A percentile compares a stretch with the other conserved stretches of the same genome.
These are phyloP conservation scores for Batkoa obscura DNA, from an alignment of 371 early-diverging fungal genomes.

Conservation along the genomic window DNA sequence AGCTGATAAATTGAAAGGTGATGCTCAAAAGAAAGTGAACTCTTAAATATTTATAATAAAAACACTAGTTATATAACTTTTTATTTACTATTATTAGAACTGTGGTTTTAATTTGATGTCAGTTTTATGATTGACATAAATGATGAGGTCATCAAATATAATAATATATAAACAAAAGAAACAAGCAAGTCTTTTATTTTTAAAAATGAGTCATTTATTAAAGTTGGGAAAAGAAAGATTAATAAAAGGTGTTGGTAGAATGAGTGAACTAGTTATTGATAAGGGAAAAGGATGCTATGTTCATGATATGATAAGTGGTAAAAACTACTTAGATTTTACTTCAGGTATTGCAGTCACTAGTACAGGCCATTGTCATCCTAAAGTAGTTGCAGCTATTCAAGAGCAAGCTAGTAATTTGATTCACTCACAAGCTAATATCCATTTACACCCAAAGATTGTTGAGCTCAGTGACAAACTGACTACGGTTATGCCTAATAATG, in stretches of 20 bases:
- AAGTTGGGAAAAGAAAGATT: too few relatives aligned
- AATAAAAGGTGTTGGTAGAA: conserved; percentile 20
- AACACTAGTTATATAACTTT: too few relatives aligned
- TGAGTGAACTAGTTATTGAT: conserved; percentile 24
- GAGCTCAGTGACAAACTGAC: conserved; percentile 22
- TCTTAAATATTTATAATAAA: too few relatives aligned
- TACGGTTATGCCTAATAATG: conserved; percentile 23
- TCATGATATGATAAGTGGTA: conserved; percentile 20
- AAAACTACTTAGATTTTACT: conserved; percentile 29
- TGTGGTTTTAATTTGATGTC: too few relatives aligned
- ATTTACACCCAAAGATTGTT: conserved; percentile 29
- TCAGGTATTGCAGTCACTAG: conserved; percentile 33
- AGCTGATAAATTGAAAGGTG: conserved; percentile 17
- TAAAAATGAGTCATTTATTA: too few relatives aligned
- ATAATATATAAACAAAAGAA: too few relatives aligned
- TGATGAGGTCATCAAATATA: too few relatives aligned
- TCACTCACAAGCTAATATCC: conserved; percentile 28
- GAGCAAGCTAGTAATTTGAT: conserved; percentile 26
- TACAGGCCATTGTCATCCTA: conserved; percentile 24
- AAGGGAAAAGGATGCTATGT: conserved; percentile 25
- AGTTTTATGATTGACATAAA: too few relatives aligned
- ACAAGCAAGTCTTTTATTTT: too few relatives aligned
- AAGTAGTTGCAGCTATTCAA: conserved; percentile 37
- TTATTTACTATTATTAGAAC: too few relatives aligned
- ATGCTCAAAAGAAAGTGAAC: conserved; percentile 10